These are phyloP conservation scores for Saitozyma sp. DNA, from an alignment of 768 basidiomycete genomes.

Conservation along the genomic window DNA sequence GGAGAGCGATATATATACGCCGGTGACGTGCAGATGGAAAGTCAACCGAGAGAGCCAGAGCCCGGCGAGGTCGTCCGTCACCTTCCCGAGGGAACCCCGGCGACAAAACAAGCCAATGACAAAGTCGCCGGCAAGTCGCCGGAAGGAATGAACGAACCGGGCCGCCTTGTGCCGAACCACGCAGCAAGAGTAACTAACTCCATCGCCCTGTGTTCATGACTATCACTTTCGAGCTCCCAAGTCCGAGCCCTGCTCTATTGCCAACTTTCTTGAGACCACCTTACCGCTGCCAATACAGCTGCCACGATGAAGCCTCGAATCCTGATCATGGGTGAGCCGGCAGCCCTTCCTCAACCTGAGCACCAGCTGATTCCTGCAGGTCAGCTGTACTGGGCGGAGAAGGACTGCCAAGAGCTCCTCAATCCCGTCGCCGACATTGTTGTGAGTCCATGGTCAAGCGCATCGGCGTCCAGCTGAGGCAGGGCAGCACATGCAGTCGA, in stretches of 20 bases:
- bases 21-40: too few species aligned
- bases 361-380: conserved; percentile 2
- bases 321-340: conserved; percentile 12
- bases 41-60: too few species aligned
- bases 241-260: too few species aligned
- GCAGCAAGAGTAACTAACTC: too few species aligned
- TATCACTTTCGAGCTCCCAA: too few species aligned
- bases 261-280: too few species aligned
- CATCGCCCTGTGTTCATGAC: too few species aligned
- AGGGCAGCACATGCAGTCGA: conserved; percentile 61
- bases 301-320: conserved; percentile 12
- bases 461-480: neutral
- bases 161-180: too few species aligned
- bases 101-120: neutral
- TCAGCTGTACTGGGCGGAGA: conserved; percentile 12
- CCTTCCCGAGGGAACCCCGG: too few species aligned
- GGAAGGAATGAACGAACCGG: neutral
- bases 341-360: neutral
- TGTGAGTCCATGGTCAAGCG: conserved; percentile 56
- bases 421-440: conserved; percentile 68
- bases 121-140: neutral
- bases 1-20: too few species aligned
- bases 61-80: too few species aligned
- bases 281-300: too few species aligned
- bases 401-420: conserved; percentile 57